Percentiles rank a stretch among this genome's conserved stretches.
phyloP scores from a whole-genome alignment of 176 grass and related monocot genomes.

The Aegilops longissima region DNA sequence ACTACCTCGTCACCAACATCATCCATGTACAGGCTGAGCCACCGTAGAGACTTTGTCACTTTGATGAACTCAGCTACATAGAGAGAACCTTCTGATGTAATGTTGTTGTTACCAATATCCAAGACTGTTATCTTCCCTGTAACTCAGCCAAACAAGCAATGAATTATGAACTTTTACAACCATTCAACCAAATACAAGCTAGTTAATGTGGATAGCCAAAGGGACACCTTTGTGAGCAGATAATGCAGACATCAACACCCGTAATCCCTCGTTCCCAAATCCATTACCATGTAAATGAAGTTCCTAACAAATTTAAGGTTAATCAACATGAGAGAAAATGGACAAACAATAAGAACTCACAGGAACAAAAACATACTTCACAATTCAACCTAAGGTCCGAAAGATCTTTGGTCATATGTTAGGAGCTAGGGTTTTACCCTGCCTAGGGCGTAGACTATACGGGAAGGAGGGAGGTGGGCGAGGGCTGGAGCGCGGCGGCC shows the following conservation, averaged over 20 bases:
- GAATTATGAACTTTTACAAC: constrained; percentile 13
- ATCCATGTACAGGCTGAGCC: constrained; percentile 98
- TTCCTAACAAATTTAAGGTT: constrained; percentile 51
- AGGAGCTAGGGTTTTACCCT: too few relatives aligned
- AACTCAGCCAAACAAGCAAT: constrained; percentile 34
- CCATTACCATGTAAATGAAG: constrained; percentile 97
- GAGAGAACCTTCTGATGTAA: constrained; percentile 70
- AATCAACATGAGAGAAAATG: constrained; percentile 26
- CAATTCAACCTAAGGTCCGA: background rate
- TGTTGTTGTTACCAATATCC: constrained; percentile 97
- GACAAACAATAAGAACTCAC: background rate
- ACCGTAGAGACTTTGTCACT: constrained; percentile 77
- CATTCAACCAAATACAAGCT: constrained; percentile 10
- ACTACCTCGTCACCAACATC: constrained; percentile 85
- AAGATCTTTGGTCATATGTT: background rate
- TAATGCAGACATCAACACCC: constrained; percentile 66
- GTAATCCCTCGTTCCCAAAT: constrained; percentile 83
- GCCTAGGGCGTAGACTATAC: too few relatives aligned
- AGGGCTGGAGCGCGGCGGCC: too few relatives aligned
- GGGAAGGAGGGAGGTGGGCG: too few relatives aligned
- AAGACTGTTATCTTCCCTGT: constrained; percentile 76
- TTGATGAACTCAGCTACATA: constrained; percentile 76
- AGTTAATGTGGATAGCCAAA: constrained; percentile 35
- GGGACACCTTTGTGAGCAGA: constrained; percentile 69
- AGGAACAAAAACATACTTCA: background rate